Percentiles rank a stretch among this genome's conserved stretches.
phyloP scores from a whole-genome alignment of 345 rosid species.

The Aegle marmelos region DNA sequence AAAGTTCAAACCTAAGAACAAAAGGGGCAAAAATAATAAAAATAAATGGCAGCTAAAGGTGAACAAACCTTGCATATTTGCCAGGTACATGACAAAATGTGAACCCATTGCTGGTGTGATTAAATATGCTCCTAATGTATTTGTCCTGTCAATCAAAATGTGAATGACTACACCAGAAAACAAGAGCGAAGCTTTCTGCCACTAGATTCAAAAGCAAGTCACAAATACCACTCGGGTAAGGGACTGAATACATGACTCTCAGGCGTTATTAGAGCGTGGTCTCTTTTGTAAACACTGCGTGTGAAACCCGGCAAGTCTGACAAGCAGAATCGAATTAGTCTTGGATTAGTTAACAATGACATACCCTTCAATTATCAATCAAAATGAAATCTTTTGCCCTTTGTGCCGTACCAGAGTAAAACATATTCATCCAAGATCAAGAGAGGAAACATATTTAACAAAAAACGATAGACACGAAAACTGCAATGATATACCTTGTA shows the following conservation, averaged over 20 bases:
- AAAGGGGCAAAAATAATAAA: background rate
- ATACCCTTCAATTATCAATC: background rate
- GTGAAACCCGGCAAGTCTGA: constrained; percentile 94
- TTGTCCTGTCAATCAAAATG: constrained; percentile 51
- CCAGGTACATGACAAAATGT: constrained; percentile 88
- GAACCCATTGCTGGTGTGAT: constrained; percentile 90
- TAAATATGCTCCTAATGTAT: constrained; percentile 78
- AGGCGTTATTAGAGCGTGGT: constrained; percentile 85
- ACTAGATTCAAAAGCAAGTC: constrained; percentile 9
- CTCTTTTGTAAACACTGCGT: constrained; percentile 70
- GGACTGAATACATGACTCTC: constrained; percentile 95
- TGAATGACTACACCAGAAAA: constrained; percentile 18
- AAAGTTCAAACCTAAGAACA: background rate
- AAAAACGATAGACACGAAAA: background rate
- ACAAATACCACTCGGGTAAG: constrained; percentile 74
- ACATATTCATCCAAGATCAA: background rate
- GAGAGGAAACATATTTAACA: background rate
- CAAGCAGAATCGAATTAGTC: constrained; percentile 18
- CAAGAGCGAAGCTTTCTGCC: background rate
- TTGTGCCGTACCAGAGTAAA: background rate
- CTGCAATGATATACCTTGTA: constrained; percentile 46
- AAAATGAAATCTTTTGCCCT: background rate
- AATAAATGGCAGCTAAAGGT: background rate
- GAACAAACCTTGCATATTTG: constrained; percentile 79
- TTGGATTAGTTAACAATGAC: background rate